Base-by-base conservation (phyloP, 345 rosid genomes). In the Rhizophora apiculata region DNA sequence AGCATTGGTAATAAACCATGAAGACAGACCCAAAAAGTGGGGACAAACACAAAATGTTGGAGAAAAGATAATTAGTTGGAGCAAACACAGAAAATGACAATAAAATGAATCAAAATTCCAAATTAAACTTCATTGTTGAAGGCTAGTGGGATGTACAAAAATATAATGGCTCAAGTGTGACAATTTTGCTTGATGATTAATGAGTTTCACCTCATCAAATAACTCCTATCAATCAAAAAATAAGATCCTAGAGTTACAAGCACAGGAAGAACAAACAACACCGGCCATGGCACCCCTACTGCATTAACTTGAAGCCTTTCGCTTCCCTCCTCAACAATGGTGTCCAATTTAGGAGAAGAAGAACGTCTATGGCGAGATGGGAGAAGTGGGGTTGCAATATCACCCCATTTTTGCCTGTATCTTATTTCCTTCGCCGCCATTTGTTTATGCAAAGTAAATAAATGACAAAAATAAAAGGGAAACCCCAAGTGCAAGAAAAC, bases 191-290 rank as follows among this genome's bases (percentile, higher is more conserved):
- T 43, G 49, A 15, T 43, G 49, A 43, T 43, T 43, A 15, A 43
- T 43, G 49, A 43, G 49, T 13, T 43, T 43, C 49, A 21, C 18
- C 16, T 56, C 60, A 4, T 62, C 37, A 60, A 31, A 60, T 8
- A 29, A 6, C 21, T 31, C 27, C 63, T 32, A 20, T 60, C 15
- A 19, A 60, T 19, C 43, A 60, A 60, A 21, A 62, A 62, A 21
- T 20, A 62, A 36, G 29, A 62, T 9, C 18, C 65, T 8, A 62
- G 36, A 62, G 65, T 37, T 19, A 62, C 48, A 34, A 36, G 18
- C 9, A 37, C 49, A n/a, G 65, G 65, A 62, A 62, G 29, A 3
- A 37, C n/a, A 62, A 62, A 36, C 29, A 62, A 62, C 13, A 20
- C 48, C 29, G 5, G 21, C 65, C 20, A 3, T 37, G 52, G 65